Evolutionary conservation across 2,329 filamentous ascomycete species (phyloP), one percentile per base, ranked within the genome.

Genomic region (Hirsutella minnesotensis): DNA sequence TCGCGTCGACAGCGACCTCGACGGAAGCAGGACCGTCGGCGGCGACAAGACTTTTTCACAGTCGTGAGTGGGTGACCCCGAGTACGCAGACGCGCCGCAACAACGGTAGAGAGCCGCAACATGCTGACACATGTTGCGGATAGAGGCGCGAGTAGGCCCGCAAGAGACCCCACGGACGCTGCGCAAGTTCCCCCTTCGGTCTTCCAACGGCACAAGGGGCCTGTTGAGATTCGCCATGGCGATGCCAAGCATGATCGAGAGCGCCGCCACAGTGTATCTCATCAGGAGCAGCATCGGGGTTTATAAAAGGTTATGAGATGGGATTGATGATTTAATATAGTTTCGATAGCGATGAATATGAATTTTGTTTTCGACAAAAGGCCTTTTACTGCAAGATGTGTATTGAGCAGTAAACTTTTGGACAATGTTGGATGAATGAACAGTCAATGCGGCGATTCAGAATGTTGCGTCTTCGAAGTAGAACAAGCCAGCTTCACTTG

Each of bases 141-240:
- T 27, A 27, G 24, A 7, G 24, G 24, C 24, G 24, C 24, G 24
- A 27, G 24, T 13, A 40, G 9, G 5, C 5, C 24, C n/a, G 4
- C 5, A 3, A 33, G 20, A 18, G 73, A 77, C 38, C 73, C 73
- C 4, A 70, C 65, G 16, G 74, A 78, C 47, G 73, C 75, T 1
- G 61, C 74, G 0, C 73, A 78, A 52, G 73, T 77, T 0, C 73
- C 74, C 2, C 74, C 75, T 5, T 77, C 73, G 2, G 66, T 72
- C 1, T 38, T 79, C 46, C 60, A 61, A 39, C 58, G 68, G 51
- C 63, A 69, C 38, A 47, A 75, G 31, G 73, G 72, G 2, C 61
- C 59, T 2, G 69, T 72, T 1, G 42, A 53, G 1, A 53, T 73
- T n/a, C 58, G 62, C 38, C 72, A 76, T 41, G 64, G 56, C 2